phyloP scores from a whole-genome alignment of 164 flowering plant species.

The Vitis rotundifolia region DNA sequence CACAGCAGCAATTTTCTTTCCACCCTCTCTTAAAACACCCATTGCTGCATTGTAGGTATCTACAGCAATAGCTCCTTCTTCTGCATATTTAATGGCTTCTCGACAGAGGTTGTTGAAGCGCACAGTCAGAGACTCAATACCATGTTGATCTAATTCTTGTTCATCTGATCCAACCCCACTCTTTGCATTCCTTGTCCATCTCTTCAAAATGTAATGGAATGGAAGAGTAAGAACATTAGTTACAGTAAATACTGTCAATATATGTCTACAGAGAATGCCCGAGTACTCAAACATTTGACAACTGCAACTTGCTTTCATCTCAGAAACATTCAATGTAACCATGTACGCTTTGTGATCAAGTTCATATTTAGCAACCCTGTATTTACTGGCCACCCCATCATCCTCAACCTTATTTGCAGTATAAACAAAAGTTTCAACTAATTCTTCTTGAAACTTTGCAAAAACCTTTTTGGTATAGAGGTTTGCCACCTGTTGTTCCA shows the following conservation, averaged over 20 bases:
- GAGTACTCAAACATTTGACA: slow-evolving; percentile 75
- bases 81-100: slow-evolving; percentile 60
- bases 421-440: slow-evolving; percentile 61
- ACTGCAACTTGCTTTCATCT: slow-evolving; percentile 56
- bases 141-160: slow-evolving; percentile 25
- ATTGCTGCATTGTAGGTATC: slow-evolving; percentile 69
- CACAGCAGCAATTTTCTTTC: slow-evolving; percentile 40
- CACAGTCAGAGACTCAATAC: slow-evolving; percentile 36
- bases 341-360: slow-evolving; percentile 54
- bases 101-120: slow-evolving; percentile 50
- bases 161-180: slow-evolving; percentile 34
- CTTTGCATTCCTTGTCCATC: slow-evolving; percentile 74
- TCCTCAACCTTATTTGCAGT: slow-evolving; percentile 59
- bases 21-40: slow-evolving; percentile 50
- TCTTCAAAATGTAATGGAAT: slow-evolving; percentile 58
- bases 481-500: slow-evolving; percentile 69
- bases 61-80: slow-evolving; percentile 53
- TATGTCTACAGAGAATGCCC: slow-evolving; percentile 65
- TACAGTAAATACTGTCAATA: slow-evolving; percentile 62
- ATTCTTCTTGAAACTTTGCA: slow-evolving; percentile 59
- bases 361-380: slow-evolving; percentile 65
- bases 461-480: slow-evolving; percentile 53
- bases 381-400: slow-evolving; percentile 49
- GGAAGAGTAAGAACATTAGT: slow-evolving; percentile 73
- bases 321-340: slow-evolving; percentile 42